Base-by-base conservation (phyloP, 208 protist species). In the Crithidia mellificae region DNA sequence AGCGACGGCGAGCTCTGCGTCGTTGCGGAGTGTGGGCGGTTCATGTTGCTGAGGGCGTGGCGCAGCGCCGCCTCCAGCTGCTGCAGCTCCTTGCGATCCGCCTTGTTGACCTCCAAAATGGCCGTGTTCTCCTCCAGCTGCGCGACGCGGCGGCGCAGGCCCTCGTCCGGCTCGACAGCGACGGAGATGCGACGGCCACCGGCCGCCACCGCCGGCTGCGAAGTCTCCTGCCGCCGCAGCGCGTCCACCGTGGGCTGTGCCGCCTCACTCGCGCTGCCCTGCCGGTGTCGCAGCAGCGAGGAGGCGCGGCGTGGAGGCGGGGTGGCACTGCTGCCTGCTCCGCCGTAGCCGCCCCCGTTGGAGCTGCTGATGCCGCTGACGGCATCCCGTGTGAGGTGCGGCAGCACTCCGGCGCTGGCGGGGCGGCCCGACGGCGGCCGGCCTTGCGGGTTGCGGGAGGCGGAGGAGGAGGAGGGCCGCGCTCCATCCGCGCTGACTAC, bases 21-120 rank as follows among this genome's bases (percentile, higher is more conserved):
- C 0, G 46, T 36, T 57, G n/a, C 41, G 11, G 55, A 71, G 41
- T 49, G 32, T n/a, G 39, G 17, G 41, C 34, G 63, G 56, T 38
- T 61, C 61, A 51, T 68, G 71, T 36, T 63, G 57, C 39, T 62
- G 25, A 59, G 74, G 6, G 63, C 63, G 7, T 78, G 20, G 54
- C 70, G 72, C 39, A 96, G 55, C 24, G 80, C 46, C 8, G 82
- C 77, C 65, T 90, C 81, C 12, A 96, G 71, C 49, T 68, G 56
- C 43, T 53, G 57, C 50, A 96, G 57, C 79, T 96, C 87, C 38
- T 36, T 49, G 44, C 85, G 83, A 55, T 93, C 87, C 25, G 84
- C 90, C 71, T 96, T 96, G 55, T 88, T 85, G 11, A 83, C 49
- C 59, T 96, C 86, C 17, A 96, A 68, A 32, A 87, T 77, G 29